Evolutionary conservation across 768 basidiomycete species (phyloP), one percentile per base, ranked within the genome.

Genomic region (Termitomyces sp.): DNA sequence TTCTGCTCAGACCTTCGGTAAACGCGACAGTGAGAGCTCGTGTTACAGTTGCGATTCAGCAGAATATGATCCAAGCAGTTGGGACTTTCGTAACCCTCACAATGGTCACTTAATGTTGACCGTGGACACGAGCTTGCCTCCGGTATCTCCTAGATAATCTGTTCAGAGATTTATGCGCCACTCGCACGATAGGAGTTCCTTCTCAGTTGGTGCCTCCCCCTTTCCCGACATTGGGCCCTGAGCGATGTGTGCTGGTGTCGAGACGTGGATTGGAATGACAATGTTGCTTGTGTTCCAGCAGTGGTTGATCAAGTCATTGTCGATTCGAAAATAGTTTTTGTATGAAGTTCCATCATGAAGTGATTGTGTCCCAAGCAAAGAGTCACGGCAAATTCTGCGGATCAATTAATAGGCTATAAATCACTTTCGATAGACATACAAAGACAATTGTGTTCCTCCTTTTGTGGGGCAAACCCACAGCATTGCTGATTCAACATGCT

Each of bases 171-270:
- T 57, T 34, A 53, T 60, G 4, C 55, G 26, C 28, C 42, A 34
- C 5, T 53, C 60, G 8, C 60, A 51, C 39, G 60, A 63, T 50
- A 61, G 56, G 20, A 60, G 54, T n/a, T 63, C 62, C 7, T 54
- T 61, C 53, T 65, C 64, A 3, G 58, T 55, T 18, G n/a, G 51
- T 47, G n/a, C 37, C 60, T 8, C 29, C 52, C 18, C 37, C 56
- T 42, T 34, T 29, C 5, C 57, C 59, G 34, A 56, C 56, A 4
- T 33, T 31, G 8, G 55, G 51, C 12, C 60, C 47, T 37, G 62
- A 66, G 33, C 48, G 58, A 47, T 16, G 54, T 28, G 48, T 63
- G 22, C 55, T 61, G n/a, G 29, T 34, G 16, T 54, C 54, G n/a
- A 51, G 55, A 39, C 45, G 34, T 45, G 50, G 49, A 8, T 61